Base-by-base conservation (phyloP, 2,329 filamentous ascomycete species). In the Diplocarpon mali region DNA sequence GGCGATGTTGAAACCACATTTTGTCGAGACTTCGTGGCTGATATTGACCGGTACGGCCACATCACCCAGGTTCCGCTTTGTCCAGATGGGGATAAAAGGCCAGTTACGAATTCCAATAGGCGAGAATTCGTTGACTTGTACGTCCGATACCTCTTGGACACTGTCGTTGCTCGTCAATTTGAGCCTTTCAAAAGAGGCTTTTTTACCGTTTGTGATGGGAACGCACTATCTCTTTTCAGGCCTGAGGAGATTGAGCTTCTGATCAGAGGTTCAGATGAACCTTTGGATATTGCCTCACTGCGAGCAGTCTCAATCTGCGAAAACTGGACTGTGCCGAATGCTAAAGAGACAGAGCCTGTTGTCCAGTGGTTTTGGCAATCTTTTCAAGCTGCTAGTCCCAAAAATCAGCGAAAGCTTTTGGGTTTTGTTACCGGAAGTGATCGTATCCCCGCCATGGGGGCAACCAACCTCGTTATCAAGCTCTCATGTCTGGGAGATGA, bases 111-210 rank as follows among this genome's bases (percentile, higher is more conserved):
- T 56, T 64, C 72, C 13, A 95, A 95, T 56, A 75, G 86, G 24
- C 76, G 78, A 51, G 88, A 95, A 57, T 95, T 90, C 57, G 87
- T 95, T 42, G 83, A 90, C 54, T 69, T 87, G 2, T 94, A 94
- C 60, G 76, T 94, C 9, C 77, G 80, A 32, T 84, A 90, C 60
- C 63, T 90, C 9, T 76, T 95, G 10, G 87, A 95, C 56, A 79
- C 73, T 6, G 75, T 85, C 1, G 83, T 95, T 1, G 69, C 76
- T 32, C 75, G 85, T 34, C 88, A 95, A 59, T 95, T 93, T 53
- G 87, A 94, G 60, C 88, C 89, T 0, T 95, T 95, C 70, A 92
- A 92, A 61, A 78, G 88, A 44, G 89, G 89, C 1, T 95, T 95
- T 64, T 95, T 87, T 62, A 93, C 85, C 0, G 86, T 95, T 24